Percentiles rank a stretch among this genome's conserved stretches.
phyloP scores from a whole-genome alignment of 2,329 filamentous ascomycete species.

The Alternaria sp. region DNA sequence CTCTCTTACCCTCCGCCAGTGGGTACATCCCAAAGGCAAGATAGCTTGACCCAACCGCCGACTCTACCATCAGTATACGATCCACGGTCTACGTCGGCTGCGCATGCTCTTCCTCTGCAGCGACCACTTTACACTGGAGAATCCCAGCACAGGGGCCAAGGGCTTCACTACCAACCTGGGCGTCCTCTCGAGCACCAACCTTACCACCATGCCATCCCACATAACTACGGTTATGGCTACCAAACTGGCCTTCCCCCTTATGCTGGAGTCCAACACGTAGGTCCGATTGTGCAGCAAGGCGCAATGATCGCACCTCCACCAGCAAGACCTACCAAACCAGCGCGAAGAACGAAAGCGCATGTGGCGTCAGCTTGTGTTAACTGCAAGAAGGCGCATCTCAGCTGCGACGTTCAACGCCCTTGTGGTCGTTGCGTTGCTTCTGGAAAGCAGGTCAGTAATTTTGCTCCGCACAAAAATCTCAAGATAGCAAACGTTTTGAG shows the following conservation, averaged over 20 bases:
- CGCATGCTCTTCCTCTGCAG: constrained; percentile 33
- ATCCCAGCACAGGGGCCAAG: constrained; percentile 33
- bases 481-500: not conserved
- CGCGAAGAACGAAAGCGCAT: constrained; percentile 72
- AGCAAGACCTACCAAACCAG: constrained; percentile 45
- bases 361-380: constrained; percentile 86
- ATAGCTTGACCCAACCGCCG: constrained; percentile 39
- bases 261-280: constrained; percentile 38
- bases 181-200: constrained; percentile 37
- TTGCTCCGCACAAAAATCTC: constrained; percentile 14
- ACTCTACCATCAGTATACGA: constrained; percentile 39
- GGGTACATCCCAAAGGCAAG: constrained; percentile 36
- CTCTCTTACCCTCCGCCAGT: constrained; percentile 39
- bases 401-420: constrained; percentile 72
- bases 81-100: constrained; percentile 32
- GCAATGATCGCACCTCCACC: constrained; percentile 46
- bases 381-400: constrained; percentile 83
- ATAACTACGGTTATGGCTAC: constrained; percentile 46
- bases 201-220: constrained; percentile 37
- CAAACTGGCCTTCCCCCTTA: constrained; percentile 37
- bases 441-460: constrained; percentile 67
- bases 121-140: constrained; percentile 46
- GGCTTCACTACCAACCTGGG: constrained; percentile 39
- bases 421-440: constrained; percentile 80
- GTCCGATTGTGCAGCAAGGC: constrained; percentile 45